Conservation (phyloP, 768 basidiomycete species). For the Mycena floridula region DNA sequence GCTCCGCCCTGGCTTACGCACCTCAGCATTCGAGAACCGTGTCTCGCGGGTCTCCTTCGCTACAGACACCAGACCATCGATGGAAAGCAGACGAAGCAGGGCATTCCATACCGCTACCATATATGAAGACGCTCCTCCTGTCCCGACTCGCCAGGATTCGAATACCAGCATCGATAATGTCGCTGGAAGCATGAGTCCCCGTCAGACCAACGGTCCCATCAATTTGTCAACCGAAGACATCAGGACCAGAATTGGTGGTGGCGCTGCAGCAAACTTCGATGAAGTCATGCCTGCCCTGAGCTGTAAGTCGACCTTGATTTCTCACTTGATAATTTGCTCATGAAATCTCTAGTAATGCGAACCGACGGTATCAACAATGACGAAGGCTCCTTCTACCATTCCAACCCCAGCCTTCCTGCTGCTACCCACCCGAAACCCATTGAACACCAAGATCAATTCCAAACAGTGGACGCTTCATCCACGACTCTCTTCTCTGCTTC, state of each 20-base stretch:
- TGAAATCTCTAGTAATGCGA: constrained; percentile 57
- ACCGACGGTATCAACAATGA: constrained; percentile 31
- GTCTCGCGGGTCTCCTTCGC: constrained; percentile 68
- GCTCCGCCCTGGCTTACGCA: constrained; percentile 49
- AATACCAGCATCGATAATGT: constrained; percentile 2
- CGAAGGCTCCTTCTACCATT: not conserved
- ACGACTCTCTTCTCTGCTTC: constrained; percentile 5
- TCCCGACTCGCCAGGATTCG: constrained; percentile 2
- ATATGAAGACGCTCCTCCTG: constrained; percentile 2
- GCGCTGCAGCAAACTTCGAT: constrained; percentile 5
- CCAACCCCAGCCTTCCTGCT: not conserved
- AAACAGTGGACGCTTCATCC: constrained; percentile 9
- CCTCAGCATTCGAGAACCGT: constrained; percentile 35
- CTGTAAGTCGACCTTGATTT: constrained; percentile 34
- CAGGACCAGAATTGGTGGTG: constrained; percentile 8
- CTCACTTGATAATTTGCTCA: not conserved
- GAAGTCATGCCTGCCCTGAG: constrained; percentile 66
- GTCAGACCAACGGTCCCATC: constrained; percentile 13
- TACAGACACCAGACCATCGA: constrained; percentile 32
- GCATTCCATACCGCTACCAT: constrained; percentile 5
- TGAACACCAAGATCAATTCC: constrained; percentile 29
- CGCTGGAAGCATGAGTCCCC: constrained; percentile 11
- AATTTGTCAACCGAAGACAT: constrained; percentile 15
- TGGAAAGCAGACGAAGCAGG: constrained; percentile 5
- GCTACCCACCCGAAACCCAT: constrained; percentile 18